Evolutionary conservation across 768 basidiomycete genomes (phyloP).

Genomic region (Boletus subcaerulescens): DNA sequence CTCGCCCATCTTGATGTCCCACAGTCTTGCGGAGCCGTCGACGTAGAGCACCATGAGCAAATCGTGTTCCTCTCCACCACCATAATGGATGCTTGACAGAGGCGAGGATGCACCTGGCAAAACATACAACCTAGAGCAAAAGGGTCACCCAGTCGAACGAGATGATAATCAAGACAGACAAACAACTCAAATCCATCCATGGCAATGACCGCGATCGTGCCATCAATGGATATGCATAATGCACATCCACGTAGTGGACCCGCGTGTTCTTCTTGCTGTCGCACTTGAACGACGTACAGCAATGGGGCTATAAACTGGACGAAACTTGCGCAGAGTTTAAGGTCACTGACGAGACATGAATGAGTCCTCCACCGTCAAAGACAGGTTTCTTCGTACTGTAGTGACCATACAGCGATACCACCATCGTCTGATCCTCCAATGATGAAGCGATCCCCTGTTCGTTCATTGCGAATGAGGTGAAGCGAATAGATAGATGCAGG

Average conservation of each 20-base stretch:
- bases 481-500: constrained; percentile 44
- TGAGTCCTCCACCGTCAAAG: neutral
- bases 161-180: constrained; percentile 28
- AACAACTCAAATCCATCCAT: constrained; percentile 78
- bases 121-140: constrained; percentile 58
- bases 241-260: constrained; percentile 65
- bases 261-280: constrained; percentile 41
- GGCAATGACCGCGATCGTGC: constrained; percentile 78
- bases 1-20: constrained; percentile 82
- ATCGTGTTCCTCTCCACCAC: constrained; percentile 45
- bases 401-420: constrained; percentile 69
- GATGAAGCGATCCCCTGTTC: constrained; percentile 60
- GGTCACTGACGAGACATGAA: constrained; percentile 41
- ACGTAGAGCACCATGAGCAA: constrained; percentile 75
- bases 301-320: constrained; percentile 70
- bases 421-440: constrained; percentile 80
- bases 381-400: constrained; percentile 44
- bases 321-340: constrained; percentile 69
- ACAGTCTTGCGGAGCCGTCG: constrained; percentile 75
- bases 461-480: constrained; percentile 52
- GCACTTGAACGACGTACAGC: constrained; percentile 51
- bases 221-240: constrained; percentile 72
- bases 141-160: neutral
- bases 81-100: constrained; percentile 59
- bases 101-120: constrained; percentile 80